Evolutionary conservation across 192 early-diverging fungal species (phyloP).

Genomic region (Coemansia sp.): DNA sequence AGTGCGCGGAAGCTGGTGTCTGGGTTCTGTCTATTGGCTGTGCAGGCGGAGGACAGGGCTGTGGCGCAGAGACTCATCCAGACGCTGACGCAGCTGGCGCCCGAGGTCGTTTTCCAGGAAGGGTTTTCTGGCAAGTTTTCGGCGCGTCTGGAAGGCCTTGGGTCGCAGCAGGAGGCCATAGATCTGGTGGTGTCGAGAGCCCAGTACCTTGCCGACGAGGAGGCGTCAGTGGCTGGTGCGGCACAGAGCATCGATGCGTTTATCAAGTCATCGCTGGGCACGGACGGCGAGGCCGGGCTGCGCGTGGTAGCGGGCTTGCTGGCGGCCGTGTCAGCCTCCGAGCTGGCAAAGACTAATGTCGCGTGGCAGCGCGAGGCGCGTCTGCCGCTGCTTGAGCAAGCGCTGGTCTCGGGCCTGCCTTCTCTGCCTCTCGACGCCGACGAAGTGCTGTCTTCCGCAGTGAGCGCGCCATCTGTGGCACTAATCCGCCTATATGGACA

Average conservation of each 20-base stretch:
- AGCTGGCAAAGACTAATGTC: slow-evolving; percentile 2
- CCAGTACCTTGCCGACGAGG: slow-evolving; percentile 17
- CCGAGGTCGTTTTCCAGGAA: slow-evolving; percentile 38
- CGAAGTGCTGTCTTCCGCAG: neutral
- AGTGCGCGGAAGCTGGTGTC: slow-evolving; percentile 30
- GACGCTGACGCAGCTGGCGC: slow-evolving; percentile 34
- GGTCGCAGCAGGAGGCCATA: slow-evolving; percentile 29
- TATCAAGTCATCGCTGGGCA: slow-evolving; percentile 11
- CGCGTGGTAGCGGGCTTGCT: slow-evolving; percentile 18
- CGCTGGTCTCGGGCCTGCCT: slow-evolving; percentile 7
- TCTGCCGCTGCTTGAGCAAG: slow-evolving; percentile 11
- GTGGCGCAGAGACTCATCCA: slow-evolving; percentile 33
- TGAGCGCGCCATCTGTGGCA: slow-evolving; percentile 1
- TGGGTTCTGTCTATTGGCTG: slow-evolving; percentile 34
- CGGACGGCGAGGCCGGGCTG: neutral
- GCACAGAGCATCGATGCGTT: slow-evolving; percentile 31
- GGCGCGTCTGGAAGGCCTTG: slow-evolving; percentile 26
- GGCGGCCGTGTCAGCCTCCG: slow-evolving; percentile 21
- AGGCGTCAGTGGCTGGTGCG: slow-evolving; percentile 14
- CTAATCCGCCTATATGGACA: slow-evolving; percentile 26
- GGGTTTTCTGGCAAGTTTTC: slow-evolving; percentile 29
- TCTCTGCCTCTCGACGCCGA: neutral
- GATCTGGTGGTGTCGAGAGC: slow-evolving; percentile 37
- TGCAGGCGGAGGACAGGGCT: slow-evolving; percentile 24
- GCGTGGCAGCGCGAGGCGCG: slow-evolving; percentile 19